Evolutionary conservation across 768 basidiomycete genomes (phyloP).

Genomic region (Lactarius indigo): DNA sequence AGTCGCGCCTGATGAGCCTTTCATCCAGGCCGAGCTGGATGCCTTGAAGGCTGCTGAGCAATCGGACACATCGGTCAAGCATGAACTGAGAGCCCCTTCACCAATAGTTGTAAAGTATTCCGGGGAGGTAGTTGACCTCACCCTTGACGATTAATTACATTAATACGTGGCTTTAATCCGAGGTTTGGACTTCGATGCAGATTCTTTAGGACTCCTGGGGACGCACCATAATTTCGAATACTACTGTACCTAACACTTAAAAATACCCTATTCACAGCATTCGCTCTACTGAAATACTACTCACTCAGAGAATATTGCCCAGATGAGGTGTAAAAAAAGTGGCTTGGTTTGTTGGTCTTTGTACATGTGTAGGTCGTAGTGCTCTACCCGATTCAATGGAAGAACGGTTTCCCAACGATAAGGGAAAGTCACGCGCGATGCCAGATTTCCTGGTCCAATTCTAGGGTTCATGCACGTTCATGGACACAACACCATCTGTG

Average conservation of each 20-base stretch:
- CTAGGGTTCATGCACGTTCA: too few species aligned
- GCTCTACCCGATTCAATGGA: neutral
- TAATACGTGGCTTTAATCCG: neutral
- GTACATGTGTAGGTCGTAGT: neutral
- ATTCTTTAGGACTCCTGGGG: neutral
- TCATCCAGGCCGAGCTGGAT: conserved; percentile 8
- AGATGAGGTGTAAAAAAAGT: neutral
- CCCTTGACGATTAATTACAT: conserved; percentile 12
- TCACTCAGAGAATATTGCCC: too few species aligned
- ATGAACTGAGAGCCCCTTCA: conserved; percentile 8
- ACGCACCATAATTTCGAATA: neutral
- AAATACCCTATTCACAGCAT: neutral
- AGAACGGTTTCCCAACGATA: neutral
- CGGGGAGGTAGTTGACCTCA: conserved; percentile 16
- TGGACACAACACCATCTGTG: too few species aligned
- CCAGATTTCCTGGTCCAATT: too few species aligned
- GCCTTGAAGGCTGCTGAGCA: neutral
- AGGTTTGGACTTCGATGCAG: neutral
- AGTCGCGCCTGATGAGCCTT: neutral
- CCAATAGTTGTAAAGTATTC: neutral
- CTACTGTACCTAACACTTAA: neutral
- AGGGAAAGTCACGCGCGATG: neutral
- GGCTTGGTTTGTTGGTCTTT: neutral
- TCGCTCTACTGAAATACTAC: neutral
- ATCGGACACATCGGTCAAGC: conserved; percentile 7